These are phyloP conservation scores for Pilobolus umbonatus DNA, from an alignment of 192 early-diverging fungal genomes.

Conservation along the genomic window DNA sequence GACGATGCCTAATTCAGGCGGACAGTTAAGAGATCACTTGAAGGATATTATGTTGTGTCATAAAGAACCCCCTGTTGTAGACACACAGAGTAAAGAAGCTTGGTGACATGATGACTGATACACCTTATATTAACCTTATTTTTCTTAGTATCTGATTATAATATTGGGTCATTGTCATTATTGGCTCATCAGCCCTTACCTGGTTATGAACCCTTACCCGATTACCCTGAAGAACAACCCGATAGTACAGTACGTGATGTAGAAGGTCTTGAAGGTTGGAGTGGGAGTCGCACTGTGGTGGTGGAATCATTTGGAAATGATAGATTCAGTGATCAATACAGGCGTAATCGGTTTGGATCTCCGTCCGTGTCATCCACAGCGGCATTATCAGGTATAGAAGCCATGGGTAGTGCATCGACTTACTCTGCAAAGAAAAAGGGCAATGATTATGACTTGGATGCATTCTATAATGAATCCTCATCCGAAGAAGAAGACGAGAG, in stretches of 20 bases:
- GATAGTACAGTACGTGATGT: constrained; percentile 49
- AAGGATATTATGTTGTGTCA: constrained; percentile 57
- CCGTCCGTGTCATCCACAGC: neutral
- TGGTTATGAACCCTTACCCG: constrained; percentile 76
- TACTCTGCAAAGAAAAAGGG: constrained; percentile 26
- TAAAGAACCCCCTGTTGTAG: constrained; percentile 45
- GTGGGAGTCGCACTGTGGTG: constrained; percentile 19
- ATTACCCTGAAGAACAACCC: constrained; percentile 64
- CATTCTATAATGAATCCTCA: constrained; percentile 42
- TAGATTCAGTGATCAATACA: constrained; percentile 34
- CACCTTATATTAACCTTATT: constrained; percentile 12
- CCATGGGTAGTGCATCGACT: constrained; percentile 19
- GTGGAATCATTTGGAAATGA: constrained; percentile 41
- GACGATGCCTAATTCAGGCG: constrained; percentile 12
- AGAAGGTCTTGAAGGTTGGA: constrained; percentile 31
- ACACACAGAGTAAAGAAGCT: constrained; percentile 39
- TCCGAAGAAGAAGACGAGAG: constrained; percentile 37
- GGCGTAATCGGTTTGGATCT: constrained; percentile 30
- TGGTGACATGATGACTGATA: constrained; percentile 32
- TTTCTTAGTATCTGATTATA: constrained; percentile 37
- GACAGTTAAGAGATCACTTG: constrained; percentile 45
- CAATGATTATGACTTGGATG: constrained; percentile 39
- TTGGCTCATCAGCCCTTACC: constrained; percentile 49
- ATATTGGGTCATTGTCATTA: constrained; percentile 63
- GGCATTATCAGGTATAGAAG: constrained; percentile 27